Base-by-base conservation (phyloP, 2,329 filamentous ascomycete genomes). In the Diplodia intermedia region DNA sequence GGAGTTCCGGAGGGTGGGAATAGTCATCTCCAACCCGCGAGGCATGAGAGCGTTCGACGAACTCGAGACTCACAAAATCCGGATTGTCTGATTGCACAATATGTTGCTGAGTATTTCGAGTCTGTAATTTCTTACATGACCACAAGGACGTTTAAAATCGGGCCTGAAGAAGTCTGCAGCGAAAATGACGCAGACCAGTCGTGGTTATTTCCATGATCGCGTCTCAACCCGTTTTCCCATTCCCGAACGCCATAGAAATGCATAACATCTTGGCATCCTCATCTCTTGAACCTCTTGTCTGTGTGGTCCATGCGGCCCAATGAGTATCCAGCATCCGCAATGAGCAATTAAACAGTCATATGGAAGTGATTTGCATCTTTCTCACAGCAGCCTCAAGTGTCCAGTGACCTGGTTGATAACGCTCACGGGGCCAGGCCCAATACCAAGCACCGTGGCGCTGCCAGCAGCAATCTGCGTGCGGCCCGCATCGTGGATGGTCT, bases 401-500 rank as follows among this genome's bases (percentile, higher is more conserved):
- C 93, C 92, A 5, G 94, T 97, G 70, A 99, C 89, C 79, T 90
- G 83, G 78, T 99, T 93, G 61, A 99, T 89, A 68, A 94, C 83
- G 74, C 91, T 94, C 84, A 91, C 94, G 0, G 94, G 94, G 31
- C 90, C 94, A 69, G 88, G 81, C 40, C 82, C 83, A 69, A 85
- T 89, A 0, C 95, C 95, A 63, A 99, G 83, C 52, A 99, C 95
- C 0, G 95, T 99, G 78, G 92, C 86, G 79, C 93, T 97, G 20
- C 95, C 94, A 53, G 91, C 89, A 65, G 93, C 94, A 79, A 99
- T 98, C 86, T 99, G 95, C 55, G 95, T 99, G 70, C 95, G 88
- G 15, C 95, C 95, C n/a, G 95, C 95, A 81, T 99, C 95, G 75
- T 92, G 90, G 72, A 99, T 94, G 65, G 97, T 89, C 78, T 94